A percentile compares a stretch with the other conserved stretches of the same genome.
These are phyloP conservation scores for Cladorrhinum sp. DNA, from an alignment of 2,329 filamentous ascomycete genomes.

Conservation along the genomic window DNA sequence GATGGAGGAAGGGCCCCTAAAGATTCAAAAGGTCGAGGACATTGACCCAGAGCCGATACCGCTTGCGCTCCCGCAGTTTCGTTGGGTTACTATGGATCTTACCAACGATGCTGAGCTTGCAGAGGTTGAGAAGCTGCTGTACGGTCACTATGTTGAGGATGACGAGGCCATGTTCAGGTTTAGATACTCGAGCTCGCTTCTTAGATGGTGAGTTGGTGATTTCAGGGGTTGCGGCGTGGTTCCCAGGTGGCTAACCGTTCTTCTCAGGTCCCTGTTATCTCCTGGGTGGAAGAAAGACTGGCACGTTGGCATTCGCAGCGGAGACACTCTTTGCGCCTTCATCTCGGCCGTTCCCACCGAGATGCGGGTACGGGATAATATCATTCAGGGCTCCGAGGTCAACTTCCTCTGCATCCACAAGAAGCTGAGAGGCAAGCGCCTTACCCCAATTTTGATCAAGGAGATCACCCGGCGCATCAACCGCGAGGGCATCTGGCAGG, in stretches of 20 bases:
- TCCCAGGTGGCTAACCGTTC: neutral
- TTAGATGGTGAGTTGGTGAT: slow-evolving; percentile 68
- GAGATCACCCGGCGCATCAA: slow-evolving; percentile 95
- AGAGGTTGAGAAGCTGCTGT: slow-evolving; percentile 88
- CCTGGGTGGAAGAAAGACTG: slow-evolving; percentile 92
- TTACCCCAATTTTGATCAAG: slow-evolving; percentile 93
- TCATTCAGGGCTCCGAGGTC: slow-evolving; percentile 81
- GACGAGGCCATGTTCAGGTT: slow-evolving; percentile 97
- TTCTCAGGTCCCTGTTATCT: slow-evolving; percentile 78
- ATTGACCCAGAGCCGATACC: slow-evolving; percentile 74
- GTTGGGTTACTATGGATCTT: slow-evolving; percentile 91
- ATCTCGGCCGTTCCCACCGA: slow-evolving; percentile 90
- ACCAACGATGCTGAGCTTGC: slow-evolving; percentile 73
- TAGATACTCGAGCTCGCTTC: slow-evolving; percentile 85
- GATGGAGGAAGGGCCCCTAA: slow-evolving; percentile 78
- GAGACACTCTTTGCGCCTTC: slow-evolving; percentile 86
- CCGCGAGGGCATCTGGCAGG: slow-evolving; percentile 82
- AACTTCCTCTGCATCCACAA: slow-evolving; percentile 99
- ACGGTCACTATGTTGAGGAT: slow-evolving; percentile 95
- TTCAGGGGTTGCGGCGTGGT: neutral
- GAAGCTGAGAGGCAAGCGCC: slow-evolving; percentile 88
- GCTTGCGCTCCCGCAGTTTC: slow-evolving; percentile 73
- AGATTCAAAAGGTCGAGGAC: slow-evolving; percentile 71
- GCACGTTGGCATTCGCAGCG: slow-evolving; percentile 89
- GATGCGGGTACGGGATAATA: slow-evolving; percentile 73